Base-by-base conservation (phyloP, 768 basidiomycete species). In the Pulveroboletus sp. region DNA sequence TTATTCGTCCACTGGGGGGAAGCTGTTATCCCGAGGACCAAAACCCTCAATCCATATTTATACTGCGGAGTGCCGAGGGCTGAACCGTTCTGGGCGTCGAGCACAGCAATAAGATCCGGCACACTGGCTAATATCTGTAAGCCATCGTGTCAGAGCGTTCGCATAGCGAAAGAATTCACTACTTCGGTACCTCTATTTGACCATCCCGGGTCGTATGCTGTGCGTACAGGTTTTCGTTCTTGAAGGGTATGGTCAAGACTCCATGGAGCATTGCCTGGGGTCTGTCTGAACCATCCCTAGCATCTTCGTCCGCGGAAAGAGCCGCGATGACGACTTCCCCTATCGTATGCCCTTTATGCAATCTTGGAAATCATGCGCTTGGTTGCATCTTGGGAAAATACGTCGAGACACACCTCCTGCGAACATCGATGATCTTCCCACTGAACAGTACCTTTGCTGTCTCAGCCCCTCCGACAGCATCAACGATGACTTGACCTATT, bases 61-160 rank as follows among this genome's bases (percentile, higher is more conserved):
- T 83, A 82, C 43, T 84, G 77, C 21, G 75, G 84, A 1, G 82
- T 83, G 13, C 84, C 83, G 8, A 86, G 67, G 28, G 81, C 78
- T 4, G 74, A 69, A 0, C 83, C 84, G 49, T 69, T 80, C 54
- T 82, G 81, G 18, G 80, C 76, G 55, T 86, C 83, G 10, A 85
- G 65, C 10, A 85, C 77, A 0, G 77, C 71, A 47, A 86, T 82
- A 24, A 86, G 71, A 61, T 86, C 84, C 4, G 84, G 84, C 10
- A 86, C 84, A 31, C 75, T 73, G 30, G 75, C 78, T 1, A 78
- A 65, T 35, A 81, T 67, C 74, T 78, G 36, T 24, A 51, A 56
- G 44, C 2, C 51, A 49, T 17, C 5, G 14, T n/a, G 35, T 56
- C 43, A 58, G 43, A 36, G 13, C n/a, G 27, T 24, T 24, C 30